Evolutionary conservation across 2,329 filamentous ascomycete genomes (phyloP).

Genomic region (Pseudonectria buxi): DNA sequence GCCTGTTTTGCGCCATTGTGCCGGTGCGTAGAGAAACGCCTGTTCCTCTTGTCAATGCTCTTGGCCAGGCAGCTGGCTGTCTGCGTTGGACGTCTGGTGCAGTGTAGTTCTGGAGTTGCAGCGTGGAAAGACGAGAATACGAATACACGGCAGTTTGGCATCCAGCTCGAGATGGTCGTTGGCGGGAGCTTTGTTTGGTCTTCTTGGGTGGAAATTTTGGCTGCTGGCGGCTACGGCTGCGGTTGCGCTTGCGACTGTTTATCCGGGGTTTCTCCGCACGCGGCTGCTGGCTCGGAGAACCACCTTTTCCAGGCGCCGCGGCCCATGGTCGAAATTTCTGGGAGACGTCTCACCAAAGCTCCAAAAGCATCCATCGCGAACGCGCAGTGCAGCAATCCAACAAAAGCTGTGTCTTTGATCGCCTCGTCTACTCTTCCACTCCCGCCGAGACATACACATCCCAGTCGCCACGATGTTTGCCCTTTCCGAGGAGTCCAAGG

Average conservation of each 20-base stretch:
- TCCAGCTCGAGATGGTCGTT: no score
- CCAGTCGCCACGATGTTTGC: conserved; percentile 44
- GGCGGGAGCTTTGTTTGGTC: conserved; percentile 2
- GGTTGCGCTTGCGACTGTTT: no score
- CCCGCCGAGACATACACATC: background rate
- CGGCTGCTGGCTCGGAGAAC: conserved; percentile 8
- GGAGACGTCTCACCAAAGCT: conserved; percentile 9
- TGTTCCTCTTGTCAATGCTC: background rate
- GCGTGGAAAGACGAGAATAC: background rate
- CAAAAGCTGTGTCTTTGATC: background rate
- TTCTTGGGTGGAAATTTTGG: conserved; percentile 20
- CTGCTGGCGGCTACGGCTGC: no score
- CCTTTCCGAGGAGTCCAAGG: conserved; percentile 97
- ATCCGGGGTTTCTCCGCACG: conserved; percentile 26
- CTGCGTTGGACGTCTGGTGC: no score
- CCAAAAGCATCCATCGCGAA: conserved; percentile 5
- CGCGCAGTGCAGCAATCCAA: conserved; percentile 3
- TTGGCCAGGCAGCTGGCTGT: conserved; percentile 1
- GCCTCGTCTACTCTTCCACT: background rate
- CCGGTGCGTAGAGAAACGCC: conserved; percentile 12
- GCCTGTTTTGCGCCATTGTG: conserved; percentile 62
- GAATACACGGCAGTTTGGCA: no score
- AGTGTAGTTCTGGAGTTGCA: no score
- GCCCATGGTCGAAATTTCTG: conserved; percentile 23
- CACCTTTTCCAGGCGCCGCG: conserved; percentile 20